Conservation (phyloP, 1,139 yeast species). For the Citeromyces hawaiiensis region DNA sequence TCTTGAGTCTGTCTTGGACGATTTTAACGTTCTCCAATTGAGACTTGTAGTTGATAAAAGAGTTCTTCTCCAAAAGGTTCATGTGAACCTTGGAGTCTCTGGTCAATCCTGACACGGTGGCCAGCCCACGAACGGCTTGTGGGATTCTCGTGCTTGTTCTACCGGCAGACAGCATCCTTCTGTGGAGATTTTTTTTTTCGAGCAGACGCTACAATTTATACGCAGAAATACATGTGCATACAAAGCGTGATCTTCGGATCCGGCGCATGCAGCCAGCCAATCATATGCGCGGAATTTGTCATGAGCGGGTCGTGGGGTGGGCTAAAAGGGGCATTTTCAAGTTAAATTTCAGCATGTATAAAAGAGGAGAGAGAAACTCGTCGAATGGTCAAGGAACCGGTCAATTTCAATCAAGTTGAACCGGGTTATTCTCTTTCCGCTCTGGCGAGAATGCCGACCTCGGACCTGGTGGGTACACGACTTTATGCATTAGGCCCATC, state of each 20-base stretch:
- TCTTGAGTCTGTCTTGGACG: slow-evolving; percentile 74
- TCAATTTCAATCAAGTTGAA: no score
- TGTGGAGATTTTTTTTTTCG: background rate
- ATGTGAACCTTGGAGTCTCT: slow-evolving; percentile 88
- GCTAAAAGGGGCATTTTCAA: no score
- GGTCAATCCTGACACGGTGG: slow-evolving; percentile 58
- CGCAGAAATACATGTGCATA: background rate
- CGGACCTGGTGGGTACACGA: background rate
- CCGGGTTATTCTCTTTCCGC: no score
- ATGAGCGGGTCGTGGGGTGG: background rate
- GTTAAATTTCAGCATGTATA: no score
- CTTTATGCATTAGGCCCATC: background rate
- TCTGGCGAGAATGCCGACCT: background rate
- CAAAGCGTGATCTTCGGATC: slow-evolving; percentile 1
- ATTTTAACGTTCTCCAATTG: slow-evolving; percentile 75
- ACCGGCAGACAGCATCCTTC: slow-evolving; percentile 2
- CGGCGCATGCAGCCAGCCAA: background rate
- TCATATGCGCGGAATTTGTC: background rate
- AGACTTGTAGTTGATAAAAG: slow-evolving; percentile 69
- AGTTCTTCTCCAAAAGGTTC: slow-evolving; percentile 80
- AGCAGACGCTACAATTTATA: background rate
- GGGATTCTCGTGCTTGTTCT: slow-evolving; percentile 1
- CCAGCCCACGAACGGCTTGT: slow-evolving; percentile 44
- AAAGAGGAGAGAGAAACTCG: no score
- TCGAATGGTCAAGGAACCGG: no score